phyloP scores from a whole-genome alignment of 345 rosid genomes.

The Eucalyptus pauciflora region DNA sequence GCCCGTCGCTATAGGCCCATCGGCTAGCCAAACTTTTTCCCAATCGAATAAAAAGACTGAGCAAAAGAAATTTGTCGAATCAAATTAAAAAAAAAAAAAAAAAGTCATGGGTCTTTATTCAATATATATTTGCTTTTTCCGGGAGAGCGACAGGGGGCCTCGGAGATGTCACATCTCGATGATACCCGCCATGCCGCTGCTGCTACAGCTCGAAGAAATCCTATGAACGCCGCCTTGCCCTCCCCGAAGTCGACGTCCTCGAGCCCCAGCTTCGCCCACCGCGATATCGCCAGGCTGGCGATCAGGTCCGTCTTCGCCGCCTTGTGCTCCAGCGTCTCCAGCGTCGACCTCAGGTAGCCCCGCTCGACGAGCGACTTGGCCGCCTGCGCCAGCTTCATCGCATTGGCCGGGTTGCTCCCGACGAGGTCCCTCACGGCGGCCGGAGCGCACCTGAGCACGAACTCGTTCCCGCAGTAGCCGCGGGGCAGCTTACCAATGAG shows the following conservation, averaged over 20 bases:
- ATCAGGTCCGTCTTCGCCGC: conserved; percentile 43
- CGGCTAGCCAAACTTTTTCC: too few relatives aligned
- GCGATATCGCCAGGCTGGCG: conserved; percentile 59
- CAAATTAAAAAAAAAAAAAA: too few relatives aligned
- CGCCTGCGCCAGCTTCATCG: conserved; percentile 42
- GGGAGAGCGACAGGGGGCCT: too few relatives aligned
- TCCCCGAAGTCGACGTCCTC: conserved; percentile 83
- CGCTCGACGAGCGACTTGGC: conserved; percentile 54
- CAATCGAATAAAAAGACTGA: too few relatives aligned
- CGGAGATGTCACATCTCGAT: too few relatives aligned
- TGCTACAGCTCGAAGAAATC: too few relatives aligned
- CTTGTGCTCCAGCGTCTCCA: conserved; percentile 71
- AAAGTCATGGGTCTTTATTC: too few relatives aligned
- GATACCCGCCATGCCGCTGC: too few relatives aligned
- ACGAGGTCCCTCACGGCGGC: conserved; percentile 36
- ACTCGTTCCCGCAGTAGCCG: conserved; percentile 84
- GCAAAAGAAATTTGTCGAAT: too few relatives aligned
- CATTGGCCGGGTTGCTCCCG: conserved; percentile 19
- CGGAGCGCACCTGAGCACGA: conserved; percentile 66
- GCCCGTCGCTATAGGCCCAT: too few relatives aligned
- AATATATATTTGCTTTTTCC: too few relatives aligned
- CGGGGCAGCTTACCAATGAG: conserved; percentile 11
- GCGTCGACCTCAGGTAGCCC: conserved; percentile 46
- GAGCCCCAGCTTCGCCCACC: conserved; percentile 74
- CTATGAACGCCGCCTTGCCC: conserved; percentile 67